Conservation (phyloP, 345 rosid genomes). For the Boechera divaricarpa region DNA sequence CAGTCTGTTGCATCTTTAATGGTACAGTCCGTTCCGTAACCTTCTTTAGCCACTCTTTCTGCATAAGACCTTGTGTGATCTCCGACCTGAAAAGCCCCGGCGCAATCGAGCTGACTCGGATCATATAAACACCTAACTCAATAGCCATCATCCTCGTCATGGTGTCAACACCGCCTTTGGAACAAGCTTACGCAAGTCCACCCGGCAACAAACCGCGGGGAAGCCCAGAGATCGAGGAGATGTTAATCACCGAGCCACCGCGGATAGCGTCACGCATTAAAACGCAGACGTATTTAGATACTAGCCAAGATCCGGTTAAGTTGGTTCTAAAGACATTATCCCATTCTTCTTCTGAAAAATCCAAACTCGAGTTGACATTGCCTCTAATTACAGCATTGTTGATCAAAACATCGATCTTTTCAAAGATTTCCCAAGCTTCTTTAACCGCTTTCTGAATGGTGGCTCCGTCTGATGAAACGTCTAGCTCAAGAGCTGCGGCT, state of each 20-base stretch:
- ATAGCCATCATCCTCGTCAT: slow-evolving; percentile 68
- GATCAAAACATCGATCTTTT: slow-evolving; percentile 62
- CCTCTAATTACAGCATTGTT: slow-evolving; percentile 60
- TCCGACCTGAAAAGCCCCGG: slow-evolving; percentile 76
- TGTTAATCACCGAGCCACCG: slow-evolving; percentile 66
- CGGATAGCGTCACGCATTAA: slow-evolving; percentile 41
- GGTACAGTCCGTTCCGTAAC: slow-evolving; percentile 52
- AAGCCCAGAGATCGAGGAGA: slow-evolving; percentile 60
- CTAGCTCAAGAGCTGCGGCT: slow-evolving; percentile 50
- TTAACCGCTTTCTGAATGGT: slow-evolving; percentile 51
- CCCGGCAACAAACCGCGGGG: slow-evolving; percentile 56
- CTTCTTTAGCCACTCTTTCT: slow-evolving; percentile 58
- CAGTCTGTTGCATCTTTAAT: slow-evolving; percentile 48
- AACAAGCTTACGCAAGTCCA: slow-evolving; percentile 57
- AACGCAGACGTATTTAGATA: no score
- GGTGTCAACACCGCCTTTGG: slow-evolving; percentile 59
- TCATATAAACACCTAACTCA: slow-evolving; percentile 66
- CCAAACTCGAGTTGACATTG: slow-evolving; percentile 51
- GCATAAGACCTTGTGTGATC: slow-evolving; percentile 62
- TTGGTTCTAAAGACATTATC: slow-evolving; percentile 54
- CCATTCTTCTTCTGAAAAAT: slow-evolving; percentile 67
- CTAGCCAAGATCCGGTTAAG: slow-evolving; percentile 63
- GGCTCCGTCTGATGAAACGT: slow-evolving; percentile 52
- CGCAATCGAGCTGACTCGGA: slow-evolving; percentile 73
- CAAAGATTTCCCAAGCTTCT: slow-evolving; percentile 65